phyloP scores from a whole-genome alignment of 164 flowering plant genomes.

The Paratinospora sagittata region DNA sequence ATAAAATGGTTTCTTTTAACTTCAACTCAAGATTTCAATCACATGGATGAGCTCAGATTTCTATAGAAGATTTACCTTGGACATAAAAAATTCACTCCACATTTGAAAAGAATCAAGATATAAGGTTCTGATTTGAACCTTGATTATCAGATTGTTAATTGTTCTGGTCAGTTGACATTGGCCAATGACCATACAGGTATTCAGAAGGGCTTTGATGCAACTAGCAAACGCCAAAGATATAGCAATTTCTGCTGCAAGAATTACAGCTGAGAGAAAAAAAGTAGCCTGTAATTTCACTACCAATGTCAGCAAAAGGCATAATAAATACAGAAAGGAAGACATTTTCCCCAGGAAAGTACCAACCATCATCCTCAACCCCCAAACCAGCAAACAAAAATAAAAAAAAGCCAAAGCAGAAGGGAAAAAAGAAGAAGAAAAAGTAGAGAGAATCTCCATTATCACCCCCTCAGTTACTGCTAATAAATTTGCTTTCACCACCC shows the following conservation, averaged over 20 bases:
- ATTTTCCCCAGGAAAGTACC: no score
- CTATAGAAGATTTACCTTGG: not conserved
- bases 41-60: not conserved
- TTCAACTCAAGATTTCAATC: no score
- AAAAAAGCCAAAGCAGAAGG: no score
- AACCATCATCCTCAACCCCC: no score
- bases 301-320: not conserved
- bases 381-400: no score
- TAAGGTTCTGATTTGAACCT: not conserved
- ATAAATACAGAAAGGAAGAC: not conserved
- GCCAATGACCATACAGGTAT: no score
- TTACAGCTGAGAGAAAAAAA: not conserved
- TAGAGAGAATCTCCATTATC: not conserved
- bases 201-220: not conserved
- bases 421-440: not conserved
- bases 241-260: not conserved
- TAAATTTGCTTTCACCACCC: not conserved
- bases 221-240: not conserved
- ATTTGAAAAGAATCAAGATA: not conserved
- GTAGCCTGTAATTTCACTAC: not conserved
- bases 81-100: not conserved
- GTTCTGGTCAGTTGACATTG: not conserved
- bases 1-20: not conserved
- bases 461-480: not conserved
- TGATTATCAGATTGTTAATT: not conserved